phyloP scores from a whole-genome alignment of 345 rosid species.

The Bruguiera gymnorhiza region DNA sequence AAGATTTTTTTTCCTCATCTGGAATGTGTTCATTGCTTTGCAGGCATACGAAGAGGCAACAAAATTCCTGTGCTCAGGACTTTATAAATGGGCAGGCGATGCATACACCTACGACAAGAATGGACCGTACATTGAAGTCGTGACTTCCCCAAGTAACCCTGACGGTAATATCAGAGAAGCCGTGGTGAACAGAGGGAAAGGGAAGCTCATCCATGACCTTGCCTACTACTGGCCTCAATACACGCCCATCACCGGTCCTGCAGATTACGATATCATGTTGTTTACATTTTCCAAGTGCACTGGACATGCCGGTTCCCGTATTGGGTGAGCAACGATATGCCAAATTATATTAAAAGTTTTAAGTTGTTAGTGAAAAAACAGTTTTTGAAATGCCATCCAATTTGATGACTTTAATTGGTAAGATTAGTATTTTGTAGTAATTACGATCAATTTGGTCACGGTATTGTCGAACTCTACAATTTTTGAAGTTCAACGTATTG shows the following conservation, averaged over 20 bases:
- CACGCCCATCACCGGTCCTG: slow-evolving; percentile 58
- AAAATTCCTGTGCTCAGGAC: slow-evolving; percentile 50
- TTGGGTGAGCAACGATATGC: slow-evolving; percentile 50
- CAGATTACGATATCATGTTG: slow-evolving; percentile 72
- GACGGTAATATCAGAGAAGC: slow-evolving; percentile 67
- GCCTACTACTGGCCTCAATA: slow-evolving; percentile 95
- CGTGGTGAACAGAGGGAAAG: slow-evolving; percentile 59
- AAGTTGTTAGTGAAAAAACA: too few species aligned
- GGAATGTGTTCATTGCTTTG: background rate
- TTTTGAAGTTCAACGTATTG: background rate
- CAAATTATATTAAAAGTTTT: too few species aligned
- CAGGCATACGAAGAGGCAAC: slow-evolving; percentile 65
- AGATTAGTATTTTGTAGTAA: too few species aligned
- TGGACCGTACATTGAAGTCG: slow-evolving; percentile 62
- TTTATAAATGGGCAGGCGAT: slow-evolving; percentile 86
- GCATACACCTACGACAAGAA: slow-evolving; percentile 53
- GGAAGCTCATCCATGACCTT: slow-evolving; percentile 65
- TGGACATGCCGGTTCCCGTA: slow-evolving; percentile 92
- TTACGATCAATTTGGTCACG: too few species aligned
- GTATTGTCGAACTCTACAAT: too few species aligned
- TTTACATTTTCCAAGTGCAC: slow-evolving; percentile 90
- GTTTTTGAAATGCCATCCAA: too few species aligned
- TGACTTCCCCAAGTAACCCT: slow-evolving; percentile 82
- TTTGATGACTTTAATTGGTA: too few species aligned
- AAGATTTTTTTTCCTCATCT: background rate